phyloP scores from a whole-genome alignment of 2,329 filamentous ascomycete genomes.

The Coniochaeta hoffmannii region DNA sequence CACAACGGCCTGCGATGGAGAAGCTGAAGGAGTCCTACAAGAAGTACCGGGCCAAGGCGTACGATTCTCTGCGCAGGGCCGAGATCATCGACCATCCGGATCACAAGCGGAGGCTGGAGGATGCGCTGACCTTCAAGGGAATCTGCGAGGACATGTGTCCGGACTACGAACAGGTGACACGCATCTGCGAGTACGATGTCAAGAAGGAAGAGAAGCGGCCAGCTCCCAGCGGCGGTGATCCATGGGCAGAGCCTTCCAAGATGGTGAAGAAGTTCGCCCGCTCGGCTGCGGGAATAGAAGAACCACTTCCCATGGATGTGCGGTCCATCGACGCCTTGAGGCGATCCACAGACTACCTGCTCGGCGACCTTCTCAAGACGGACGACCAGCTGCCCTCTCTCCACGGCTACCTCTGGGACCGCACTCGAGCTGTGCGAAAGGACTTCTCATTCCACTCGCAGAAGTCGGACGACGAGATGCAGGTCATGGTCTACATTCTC shows the following conservation, averaged over 20 bases:
- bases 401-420: constrained; percentile 62
- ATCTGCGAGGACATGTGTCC: constrained; percentile 66
- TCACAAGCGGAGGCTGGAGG: constrained; percentile 51
- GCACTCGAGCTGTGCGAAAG: constrained; percentile 58
- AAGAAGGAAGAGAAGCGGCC: constrained; percentile 45
- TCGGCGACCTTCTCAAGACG: constrained; percentile 48
- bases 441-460: constrained; percentile 63
- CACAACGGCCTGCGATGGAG: constrained; percentile 43
- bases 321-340: constrained; percentile 51
- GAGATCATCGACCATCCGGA: constrained; percentile 59
- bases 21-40: constrained; percentile 49
- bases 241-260: constrained; percentile 37
- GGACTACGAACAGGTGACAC: constrained; percentile 55
- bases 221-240: constrained; percentile 29
- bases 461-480: constrained; percentile 48
- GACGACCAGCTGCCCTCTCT: constrained; percentile 47
- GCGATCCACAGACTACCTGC: constrained; percentile 55
- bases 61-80: constrained; percentile 49
- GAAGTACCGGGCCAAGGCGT: constrained; percentile 47
- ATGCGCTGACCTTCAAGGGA: constrained; percentile 60
- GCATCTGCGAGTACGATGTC: constrained; percentile 55
- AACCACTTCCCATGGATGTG: constrained; percentile 61
- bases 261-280: constrained; percentile 64
- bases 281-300: constrained; percentile 61
- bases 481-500: constrained; percentile 53